Evolutionary conservation across 2,329 filamentous ascomycete genomes (phyloP), one percentile per base, ranked within the genome.

Genomic region (Hypoxylon sp.): DNA sequence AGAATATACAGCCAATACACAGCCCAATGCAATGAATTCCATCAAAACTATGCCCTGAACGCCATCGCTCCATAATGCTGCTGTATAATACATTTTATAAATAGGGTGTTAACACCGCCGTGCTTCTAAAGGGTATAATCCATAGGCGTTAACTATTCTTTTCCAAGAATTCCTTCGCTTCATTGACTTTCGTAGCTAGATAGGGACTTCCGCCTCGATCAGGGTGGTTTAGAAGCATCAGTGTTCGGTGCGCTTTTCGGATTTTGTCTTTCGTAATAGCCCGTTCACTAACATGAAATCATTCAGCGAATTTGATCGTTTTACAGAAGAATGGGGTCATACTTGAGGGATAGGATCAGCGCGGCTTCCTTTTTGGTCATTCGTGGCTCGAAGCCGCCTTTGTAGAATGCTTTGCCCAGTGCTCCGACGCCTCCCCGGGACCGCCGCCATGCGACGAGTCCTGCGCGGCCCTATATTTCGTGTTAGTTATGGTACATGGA

Each of bases 211-310:
- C 96, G 73, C 96, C 96, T 78, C 96, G 92, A 86, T 99, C 96
- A 71, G 96, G 96, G 81, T 99, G 96, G 86, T 99, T 99, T 73
- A 97, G 86, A 63, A 99, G 89, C 95, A 99, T 99, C 73, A 98
- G 89, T 60, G 91, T 94, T 71, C 96, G 91, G 83, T 99, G 96
- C 75, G 94, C 94, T 84, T 98, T 98, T 79, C 96, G 93, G 76
- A 99, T 86, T 79, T 97, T 96, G 51, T 98, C 95, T 82, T 97
- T 97, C 66, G 91, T 96, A 69, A 98, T 80, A 74, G 90, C 89
- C 70, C 94, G 89, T 83, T 99, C 96, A 71, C 94, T 98, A 69
- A 46, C 69, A 19, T 29, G 6, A 19, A 3, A 22, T 44, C 33
- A 44, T 52, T 53, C 52, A 52, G 17, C 29, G 69, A 73, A 63